Evolutionary conservation across 164 flowering plant genomes (phyloP).

Genomic region (Taxillus chinensis): DNA sequence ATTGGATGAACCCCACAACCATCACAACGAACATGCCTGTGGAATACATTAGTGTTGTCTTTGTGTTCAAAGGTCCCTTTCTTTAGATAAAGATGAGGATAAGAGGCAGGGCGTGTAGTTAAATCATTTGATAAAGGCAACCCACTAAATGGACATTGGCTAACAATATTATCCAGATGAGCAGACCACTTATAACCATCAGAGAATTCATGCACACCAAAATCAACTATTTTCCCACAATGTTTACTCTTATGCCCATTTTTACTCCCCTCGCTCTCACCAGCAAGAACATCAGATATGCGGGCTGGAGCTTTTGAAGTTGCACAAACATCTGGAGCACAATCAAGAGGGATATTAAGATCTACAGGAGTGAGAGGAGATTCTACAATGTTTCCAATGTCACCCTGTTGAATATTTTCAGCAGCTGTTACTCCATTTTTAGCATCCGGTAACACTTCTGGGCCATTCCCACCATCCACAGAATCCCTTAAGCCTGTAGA

Average conservation of each 20-base stretch:
- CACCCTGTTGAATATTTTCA: neutral
- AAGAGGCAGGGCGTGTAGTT: conserved; percentile 6
- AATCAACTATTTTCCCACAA: neutral
- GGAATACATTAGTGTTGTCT: conserved; percentile 38
- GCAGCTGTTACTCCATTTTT: neutral
- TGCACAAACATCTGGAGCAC: neutral
- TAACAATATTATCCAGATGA: conserved; percentile 3
- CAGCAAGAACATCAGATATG: conserved; percentile 2
- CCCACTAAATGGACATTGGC: conserved; percentile 30
- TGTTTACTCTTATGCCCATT: neutral
- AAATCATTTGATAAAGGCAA: conserved; percentile 11
- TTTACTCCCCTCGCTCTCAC: conserved; percentile 1
- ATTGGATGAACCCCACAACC: conserved; percentile 90
- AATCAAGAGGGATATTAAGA: conserved; percentile 10
- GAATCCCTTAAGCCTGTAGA: conserved; percentile 7
- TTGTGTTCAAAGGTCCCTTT: conserved; percentile 12
- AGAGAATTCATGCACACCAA: neutral
- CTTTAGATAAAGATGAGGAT: conserved; percentile 4
- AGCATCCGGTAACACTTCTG: conserved; percentile 1
- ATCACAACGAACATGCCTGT: conserved; percentile 73
- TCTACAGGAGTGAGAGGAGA: conserved; percentile 2
- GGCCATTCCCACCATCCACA: conserved; percentile 6
- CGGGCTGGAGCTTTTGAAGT: neutral
- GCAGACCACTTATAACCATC: neutral
- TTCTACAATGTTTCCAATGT: conserved; percentile 5